phyloP scores from a whole-genome alignment of 495 filamentous ascomycete genomes.

The Neurospora discreta region DNA sequence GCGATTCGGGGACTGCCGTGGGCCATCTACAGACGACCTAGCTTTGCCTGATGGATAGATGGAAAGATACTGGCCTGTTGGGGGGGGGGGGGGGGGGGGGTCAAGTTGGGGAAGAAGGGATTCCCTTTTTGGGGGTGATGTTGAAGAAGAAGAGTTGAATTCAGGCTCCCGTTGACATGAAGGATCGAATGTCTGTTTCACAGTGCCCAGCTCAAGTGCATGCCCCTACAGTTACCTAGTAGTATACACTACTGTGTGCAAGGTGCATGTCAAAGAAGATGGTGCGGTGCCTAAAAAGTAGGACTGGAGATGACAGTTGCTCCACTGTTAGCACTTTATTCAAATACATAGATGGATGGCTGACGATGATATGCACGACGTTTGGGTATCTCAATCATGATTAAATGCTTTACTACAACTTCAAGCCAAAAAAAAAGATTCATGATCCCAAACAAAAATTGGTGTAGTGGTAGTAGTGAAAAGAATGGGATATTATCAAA shows the following conservation, averaged over 20 bases:
- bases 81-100: no score
- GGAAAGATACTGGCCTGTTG: no score
- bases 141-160: not conserved
- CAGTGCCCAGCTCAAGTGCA: not conserved
- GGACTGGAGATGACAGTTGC: not conserved
- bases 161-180: not conserved
- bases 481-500: fast-evolving
- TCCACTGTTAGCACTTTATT: not conserved
- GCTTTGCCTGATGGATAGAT: no score
- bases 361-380: not conserved
- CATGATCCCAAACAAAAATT: no score
- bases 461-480: no score
- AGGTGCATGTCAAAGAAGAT: not conserved
- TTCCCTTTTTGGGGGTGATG: not conserved
- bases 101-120: not conserved
- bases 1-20: no score
- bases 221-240: not conserved
- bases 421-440: not conserved
- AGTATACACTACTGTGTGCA: not conserved
- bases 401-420: not conserved
- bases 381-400: not conserved
- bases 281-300: not conserved
- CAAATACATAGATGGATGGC: not conserved
- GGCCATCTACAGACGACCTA: no score
- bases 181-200: not conserved